These are phyloP conservation scores for Metschnikowia peoriensis DNA, from an alignment of 805 yeast species.

Conservation along the genomic window DNA sequence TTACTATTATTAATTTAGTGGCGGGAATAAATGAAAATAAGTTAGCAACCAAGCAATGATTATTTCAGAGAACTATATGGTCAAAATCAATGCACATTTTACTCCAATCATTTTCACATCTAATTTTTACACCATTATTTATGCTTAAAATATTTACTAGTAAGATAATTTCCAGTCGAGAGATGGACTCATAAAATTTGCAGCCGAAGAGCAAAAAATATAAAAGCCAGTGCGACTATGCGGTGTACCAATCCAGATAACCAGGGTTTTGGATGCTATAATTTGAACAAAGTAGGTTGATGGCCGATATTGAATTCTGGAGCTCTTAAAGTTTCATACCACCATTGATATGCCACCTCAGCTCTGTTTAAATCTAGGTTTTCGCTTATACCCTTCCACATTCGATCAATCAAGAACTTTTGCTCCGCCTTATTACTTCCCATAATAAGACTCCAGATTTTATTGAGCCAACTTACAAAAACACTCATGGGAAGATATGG, in stretches of 20 bases:
- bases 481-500: slow-evolving; percentile 49
- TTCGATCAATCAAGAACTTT: slow-evolving; percentile 33
- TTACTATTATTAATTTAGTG: no score
- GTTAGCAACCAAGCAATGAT: no score
- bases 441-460: slow-evolving; percentile 35
- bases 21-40: no score
- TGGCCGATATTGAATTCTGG: slow-evolving; percentile 12
- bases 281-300: slow-evolving; percentile 4
- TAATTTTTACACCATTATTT: no score
- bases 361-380: slow-evolving; percentile 57
- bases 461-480: slow-evolving; percentile 48
- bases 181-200: neutral
- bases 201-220: neutral
- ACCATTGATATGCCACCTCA: slow-evolving; percentile 57
- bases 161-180: no score
- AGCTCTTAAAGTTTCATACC: slow-evolving; percentile 44
- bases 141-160: no score
- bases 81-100: no score
- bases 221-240: no score
- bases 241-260: neutral
- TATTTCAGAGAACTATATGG: no score
- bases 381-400: slow-evolving; percentile 59
- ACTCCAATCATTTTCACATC: no score
- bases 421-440: slow-evolving; percentile 38
- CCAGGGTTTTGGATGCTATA: neutral